phyloP scores from a whole-genome alignment of 2,329 filamentous ascomycete genomes.

The Aspergillus fumigatiaffinis region DNA sequence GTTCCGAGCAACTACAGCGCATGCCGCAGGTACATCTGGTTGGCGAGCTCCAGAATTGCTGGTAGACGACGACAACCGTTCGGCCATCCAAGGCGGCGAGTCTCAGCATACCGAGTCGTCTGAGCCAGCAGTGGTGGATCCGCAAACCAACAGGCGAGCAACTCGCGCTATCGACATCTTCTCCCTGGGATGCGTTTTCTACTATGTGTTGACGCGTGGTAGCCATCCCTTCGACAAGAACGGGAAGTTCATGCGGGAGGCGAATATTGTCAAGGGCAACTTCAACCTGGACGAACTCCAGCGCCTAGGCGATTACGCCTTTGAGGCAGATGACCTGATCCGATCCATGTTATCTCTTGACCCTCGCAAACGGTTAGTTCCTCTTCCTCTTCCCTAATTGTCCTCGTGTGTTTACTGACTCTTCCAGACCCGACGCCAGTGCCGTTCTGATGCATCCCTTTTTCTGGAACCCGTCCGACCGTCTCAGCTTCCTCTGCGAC shows the following conservation, averaged over 20 bases:
- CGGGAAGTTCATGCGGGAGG: conserved; percentile 90
- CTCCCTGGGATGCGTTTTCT: conserved; percentile 95
- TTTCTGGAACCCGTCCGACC: conserved; percentile 90
- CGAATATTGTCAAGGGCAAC: conserved; percentile 91
- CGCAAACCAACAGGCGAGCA: conserved; percentile 66
- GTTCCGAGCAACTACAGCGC: conserved; percentile 87
- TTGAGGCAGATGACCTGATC: conserved; percentile 84
- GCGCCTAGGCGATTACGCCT: conserved; percentile 74
- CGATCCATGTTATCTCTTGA: conserved; percentile 70
- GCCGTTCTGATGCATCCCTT: conserved; percentile 91
- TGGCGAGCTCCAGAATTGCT: conserved; percentile 96
- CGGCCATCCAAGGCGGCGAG: conserved; percentile 25
- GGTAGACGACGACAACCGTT: conserved; percentile 66
- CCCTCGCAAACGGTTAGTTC: conserved; percentile 54
- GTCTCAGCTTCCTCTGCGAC: conserved; percentile 88
- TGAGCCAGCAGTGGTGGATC: conserved; percentile 52
- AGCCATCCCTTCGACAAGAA: conserved; percentile 92
- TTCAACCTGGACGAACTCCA: conserved; percentile 69
- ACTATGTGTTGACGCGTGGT: conserved; percentile 93
- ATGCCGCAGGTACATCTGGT: conserved; percentile 87
- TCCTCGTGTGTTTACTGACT: conserved; percentile 12
- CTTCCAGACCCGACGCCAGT: conserved; percentile 61
- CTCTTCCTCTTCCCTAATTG: background rate
- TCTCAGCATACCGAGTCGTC: conserved; percentile 43
- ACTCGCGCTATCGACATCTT: conserved; percentile 98